Percentiles rank a stretch among this genome's conserved stretches.
Evolutionary conservation across 1,139 yeast species (phyloP).

Genomic region (Sugiyamaella novakii): DNA sequence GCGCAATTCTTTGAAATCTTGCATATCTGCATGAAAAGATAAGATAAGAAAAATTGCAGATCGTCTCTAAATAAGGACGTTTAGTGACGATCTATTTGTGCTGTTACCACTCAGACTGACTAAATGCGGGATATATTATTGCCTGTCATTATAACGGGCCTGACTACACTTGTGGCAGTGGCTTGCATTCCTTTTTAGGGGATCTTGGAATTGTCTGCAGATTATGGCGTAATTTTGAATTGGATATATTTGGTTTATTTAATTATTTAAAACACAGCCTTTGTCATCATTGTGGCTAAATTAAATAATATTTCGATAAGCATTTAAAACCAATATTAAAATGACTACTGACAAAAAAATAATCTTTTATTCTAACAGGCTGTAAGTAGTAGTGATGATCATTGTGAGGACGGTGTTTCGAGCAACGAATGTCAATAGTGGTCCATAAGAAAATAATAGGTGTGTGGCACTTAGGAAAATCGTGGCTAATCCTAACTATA

Average conservation of each 20-base stretch:
- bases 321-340: not conserved
- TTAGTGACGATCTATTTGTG: not conserved
- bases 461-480: not conserved
- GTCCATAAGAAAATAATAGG: too few relatives aligned
- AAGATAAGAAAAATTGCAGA: not conserved
- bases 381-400: conserved; percentile 1
- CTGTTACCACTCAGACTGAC: not conserved
- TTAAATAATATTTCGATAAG: not conserved
- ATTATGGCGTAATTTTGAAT: too few relatives aligned
- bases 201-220: too few relatives aligned
- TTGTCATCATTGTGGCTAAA: not conserved
- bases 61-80: not conserved
- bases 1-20: not conserved
- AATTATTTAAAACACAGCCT: not conserved
- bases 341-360: conserved; percentile 4
- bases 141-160: not conserved
- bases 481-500: not conserved
- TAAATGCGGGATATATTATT: not conserved
- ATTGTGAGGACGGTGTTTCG: not conserved
- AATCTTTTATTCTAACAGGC: conserved; percentile 1
- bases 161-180: not conserved
- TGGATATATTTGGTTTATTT: too few relatives aligned
- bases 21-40: not conserved
- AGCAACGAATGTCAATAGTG: too few relatives aligned
- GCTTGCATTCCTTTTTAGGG: too few relatives aligned